Evolutionary conservation across 108 stramenopile species (phyloP).

Genomic region (Nitzschia sp.): DNA sequence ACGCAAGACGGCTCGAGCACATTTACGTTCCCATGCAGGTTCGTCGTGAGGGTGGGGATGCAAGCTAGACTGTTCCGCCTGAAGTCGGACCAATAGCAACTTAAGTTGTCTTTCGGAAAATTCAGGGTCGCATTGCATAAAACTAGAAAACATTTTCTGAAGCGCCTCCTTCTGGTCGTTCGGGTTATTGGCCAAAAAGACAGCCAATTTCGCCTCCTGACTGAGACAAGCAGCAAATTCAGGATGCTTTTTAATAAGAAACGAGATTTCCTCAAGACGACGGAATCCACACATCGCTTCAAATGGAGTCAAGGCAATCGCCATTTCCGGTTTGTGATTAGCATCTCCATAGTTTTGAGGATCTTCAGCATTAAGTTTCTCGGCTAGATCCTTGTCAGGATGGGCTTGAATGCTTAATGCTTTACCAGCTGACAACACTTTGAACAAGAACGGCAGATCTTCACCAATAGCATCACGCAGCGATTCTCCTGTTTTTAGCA

Average conservation of each 20-base stretch:
- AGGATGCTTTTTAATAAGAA: conserved; percentile 77
- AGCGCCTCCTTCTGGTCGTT: conserved; percentile 59
- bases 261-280: conserved; percentile 76
- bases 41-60: conserved; percentile 52
- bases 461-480: conserved; percentile 55
- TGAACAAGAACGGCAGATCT: conserved; percentile 88
- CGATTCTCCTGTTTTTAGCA: conserved; percentile 44
- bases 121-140: conserved; percentile 73
- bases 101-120: conserved; percentile 54
- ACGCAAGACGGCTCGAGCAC: conserved; percentile 70
- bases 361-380: conserved; percentile 71
- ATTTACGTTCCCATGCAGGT: conserved; percentile 71
- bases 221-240: conserved; percentile 87
- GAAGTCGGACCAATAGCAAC: conserved; percentile 62
- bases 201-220: conserved; percentile 71
- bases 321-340: conserved; percentile 99
- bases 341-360: conserved; percentile 92
- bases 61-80: conserved; percentile 55
- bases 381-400: conserved; percentile 86
- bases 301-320: conserved; percentile 94
- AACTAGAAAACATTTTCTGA: conserved; percentile 74
- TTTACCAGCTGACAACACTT: conserved; percentile 80
- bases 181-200: conserved; percentile 51
- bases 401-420: conserved; percentile 91
- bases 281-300: conserved; percentile 98